Base-by-base conservation (phyloP, 106 monocot genomes). In the Platanthera zijinensis region DNA sequence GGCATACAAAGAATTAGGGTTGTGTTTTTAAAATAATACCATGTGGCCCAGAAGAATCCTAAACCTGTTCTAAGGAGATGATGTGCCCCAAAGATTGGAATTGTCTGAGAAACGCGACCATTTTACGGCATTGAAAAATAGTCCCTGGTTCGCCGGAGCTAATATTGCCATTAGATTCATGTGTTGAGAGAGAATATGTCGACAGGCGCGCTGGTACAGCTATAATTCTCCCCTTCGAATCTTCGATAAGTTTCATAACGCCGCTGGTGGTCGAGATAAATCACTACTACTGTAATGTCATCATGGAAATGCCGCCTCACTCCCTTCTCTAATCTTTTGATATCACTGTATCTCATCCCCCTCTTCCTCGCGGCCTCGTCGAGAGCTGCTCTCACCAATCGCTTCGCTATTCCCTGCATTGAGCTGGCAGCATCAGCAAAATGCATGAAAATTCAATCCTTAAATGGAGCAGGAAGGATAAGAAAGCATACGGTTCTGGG, bases 381-480 rank as follows among this genome's bases (percentile, higher is more conserved):
- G 2, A 85, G 62, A 6, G 88, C 88, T 39, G 85, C 85, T 69
- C 79, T 80, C 39, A 88, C 88, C 59, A 88, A 66, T 63, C 80
- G 71, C 74, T 88, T 88, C 10, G 88, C 88, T 62, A 88, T 88
- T 63, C 84, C 88, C 86, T 87, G 62, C 25, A 78, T 25, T 63
- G 71, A 15, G n/a, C n/a, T 69, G 46, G 15, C 28, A 30, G 28
- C 28, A 14, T 79, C 48, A 49, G 22, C 25, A 21, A 63, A 56
- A 50, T 15, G 5, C 6, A 25, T 7, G n/a, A 48, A 50, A 67
- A 9, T 19, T 25, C 3, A 19, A 3, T n/a, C 2, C 7, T 30
- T 5, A 17, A 78, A 69, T 21, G 13, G 22, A 18, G 10, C 7
- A 19, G n/a, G 17, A 47, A 71, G 22, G 1, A 57, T 15, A 18